Base-by-base conservation (phyloP, 2,329 filamentous ascomycete species). In the Talaromyces sp. region DNA sequence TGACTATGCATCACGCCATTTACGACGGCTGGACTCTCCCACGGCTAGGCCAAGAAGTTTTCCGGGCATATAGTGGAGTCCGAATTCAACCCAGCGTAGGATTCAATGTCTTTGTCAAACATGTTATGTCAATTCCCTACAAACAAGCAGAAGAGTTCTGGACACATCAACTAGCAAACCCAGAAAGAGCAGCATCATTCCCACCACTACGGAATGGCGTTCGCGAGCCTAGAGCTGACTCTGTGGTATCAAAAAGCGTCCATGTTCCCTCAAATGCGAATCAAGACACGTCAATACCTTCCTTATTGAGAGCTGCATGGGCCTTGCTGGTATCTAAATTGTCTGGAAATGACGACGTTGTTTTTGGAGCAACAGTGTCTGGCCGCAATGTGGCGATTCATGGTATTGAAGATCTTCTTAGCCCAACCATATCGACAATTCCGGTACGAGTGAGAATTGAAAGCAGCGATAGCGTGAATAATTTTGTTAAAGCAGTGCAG, bases 1-100 rank as follows among this genome's bases (percentile, higher is more conserved):
- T 79, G 71, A 82, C 80, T 0, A 74, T 81, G 58, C 81, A 83
- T 62, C 81, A 83, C 62, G 80, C 78, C 9, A 69, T 82, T 15
- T 36, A 36, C 11, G 32, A 36, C 4, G 32, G 32, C 11, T 36
- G 32, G 32, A 36, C 32, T 15, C 32, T 36, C 13, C 32, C 10
- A 36, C 32, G 32, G 11, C 11, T 36, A 13, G 32, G 32, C 4
- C 11, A 13, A 4, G 65, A 5, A 72, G 76, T 32, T 74, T 74
- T 69, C 72, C 5, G 68, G 65, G 5, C 76, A 76, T 60, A 73
- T 49, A 4, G 49, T 2, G 36, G 33, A 5, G 3, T n/a, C 8
- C 3, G 13, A 13, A n/a, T 32, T 13, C 8, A 30, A 3, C 33
- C 30, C 25, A n/a, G n/a, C 4, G 27, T 30, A 3, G 32, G n/a